These are phyloP conservation scores for Coleophoma crateriformis DNA, from an alignment of 2,329 filamentous ascomycete genomes.

Conservation along the genomic window DNA sequence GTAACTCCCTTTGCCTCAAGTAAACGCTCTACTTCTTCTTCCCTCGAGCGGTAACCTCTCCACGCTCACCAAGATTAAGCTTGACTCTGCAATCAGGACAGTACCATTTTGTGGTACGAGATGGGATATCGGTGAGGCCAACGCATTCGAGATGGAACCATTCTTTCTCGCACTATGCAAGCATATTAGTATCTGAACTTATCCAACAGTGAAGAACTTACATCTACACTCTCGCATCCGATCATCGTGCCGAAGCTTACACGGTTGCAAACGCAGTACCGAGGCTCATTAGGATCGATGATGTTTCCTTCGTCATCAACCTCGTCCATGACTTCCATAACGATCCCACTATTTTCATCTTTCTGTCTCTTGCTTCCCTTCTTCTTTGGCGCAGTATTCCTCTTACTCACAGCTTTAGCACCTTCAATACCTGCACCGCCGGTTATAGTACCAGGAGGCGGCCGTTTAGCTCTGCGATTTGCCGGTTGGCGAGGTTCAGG, in stretches of 20 bases:
- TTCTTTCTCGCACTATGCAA: conserved; percentile 63
- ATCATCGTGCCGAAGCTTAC: conserved; percentile 84
- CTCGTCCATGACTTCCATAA: conserved; percentile 48
- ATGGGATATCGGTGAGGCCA: conserved; percentile 59
- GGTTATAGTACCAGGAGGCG: conserved; percentile 67
- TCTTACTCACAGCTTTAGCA: conserved; percentile 54
- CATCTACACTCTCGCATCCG: conserved; percentile 72
- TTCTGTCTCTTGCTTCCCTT: conserved; percentile 37
- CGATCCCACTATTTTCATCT: conserved; percentile 30
- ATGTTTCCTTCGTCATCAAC: conserved; percentile 63
- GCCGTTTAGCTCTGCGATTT: conserved; percentile 57
- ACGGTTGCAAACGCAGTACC: conserved; percentile 74
- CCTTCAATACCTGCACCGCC: conserved; percentile 29
- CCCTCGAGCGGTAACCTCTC: conserved; percentile 44
- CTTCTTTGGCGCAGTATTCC: conserved; percentile 67
- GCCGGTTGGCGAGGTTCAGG: conserved; percentile 37
- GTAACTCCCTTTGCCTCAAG: too few species aligned
- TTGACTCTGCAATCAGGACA: conserved; percentile 68
- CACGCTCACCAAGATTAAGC: conserved; percentile 57
- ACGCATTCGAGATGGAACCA: conserved; percentile 85
- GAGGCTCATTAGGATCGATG: conserved; percentile 70
- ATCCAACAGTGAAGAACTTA: conserved; percentile 34
- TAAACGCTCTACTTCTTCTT: conserved; percentile 22
- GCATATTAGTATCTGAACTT: conserved; percentile 11
- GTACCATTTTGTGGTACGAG: conserved; percentile 76